These are phyloP conservation scores for Geotrichum klebahnii DNA, from an alignment of 1,139 yeast genomes.

Conservation along the genomic window DNA sequence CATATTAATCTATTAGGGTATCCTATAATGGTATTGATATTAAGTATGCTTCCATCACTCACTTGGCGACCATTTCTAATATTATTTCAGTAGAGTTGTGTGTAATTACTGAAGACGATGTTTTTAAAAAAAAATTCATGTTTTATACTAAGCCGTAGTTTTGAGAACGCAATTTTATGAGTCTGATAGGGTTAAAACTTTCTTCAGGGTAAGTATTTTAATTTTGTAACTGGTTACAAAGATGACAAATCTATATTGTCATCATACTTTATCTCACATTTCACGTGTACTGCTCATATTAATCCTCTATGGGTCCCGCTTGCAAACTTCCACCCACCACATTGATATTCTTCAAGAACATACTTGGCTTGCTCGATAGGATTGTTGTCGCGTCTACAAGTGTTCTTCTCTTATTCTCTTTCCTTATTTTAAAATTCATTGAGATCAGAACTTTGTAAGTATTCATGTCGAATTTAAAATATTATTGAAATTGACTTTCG, in stretches of 20 bases:
- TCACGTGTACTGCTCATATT: too few species aligned
- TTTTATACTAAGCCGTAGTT: neutral
- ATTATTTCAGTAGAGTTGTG: neutral
- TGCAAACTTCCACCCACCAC: too few species aligned
- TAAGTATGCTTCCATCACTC: conserved; percentile 4
- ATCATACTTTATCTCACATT: neutral
- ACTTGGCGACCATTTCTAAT: conserved; percentile 14
- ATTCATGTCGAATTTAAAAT: too few species aligned
- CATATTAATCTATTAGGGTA: conserved; percentile 11
- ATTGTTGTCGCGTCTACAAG: too few species aligned
- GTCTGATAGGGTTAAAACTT: conserved; percentile 5
- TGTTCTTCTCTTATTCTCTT: too few species aligned
- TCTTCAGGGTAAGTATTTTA: neutral
- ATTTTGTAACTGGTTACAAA: neutral
- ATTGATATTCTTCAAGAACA: too few species aligned
- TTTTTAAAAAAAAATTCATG: neutral
- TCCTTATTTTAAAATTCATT: too few species aligned
- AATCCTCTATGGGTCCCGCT: too few species aligned
- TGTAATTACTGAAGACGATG: neutral
- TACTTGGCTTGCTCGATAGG: too few species aligned
- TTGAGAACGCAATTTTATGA: neutral
- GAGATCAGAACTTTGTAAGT: too few species aligned
- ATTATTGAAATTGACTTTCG: too few species aligned
- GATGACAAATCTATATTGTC: too few species aligned
- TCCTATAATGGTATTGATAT: conserved; percentile 1